Conservation (phyloP, 2,329 filamentous ascomycete genomes). For the Fusarium sterilihyphosum region DNA sequence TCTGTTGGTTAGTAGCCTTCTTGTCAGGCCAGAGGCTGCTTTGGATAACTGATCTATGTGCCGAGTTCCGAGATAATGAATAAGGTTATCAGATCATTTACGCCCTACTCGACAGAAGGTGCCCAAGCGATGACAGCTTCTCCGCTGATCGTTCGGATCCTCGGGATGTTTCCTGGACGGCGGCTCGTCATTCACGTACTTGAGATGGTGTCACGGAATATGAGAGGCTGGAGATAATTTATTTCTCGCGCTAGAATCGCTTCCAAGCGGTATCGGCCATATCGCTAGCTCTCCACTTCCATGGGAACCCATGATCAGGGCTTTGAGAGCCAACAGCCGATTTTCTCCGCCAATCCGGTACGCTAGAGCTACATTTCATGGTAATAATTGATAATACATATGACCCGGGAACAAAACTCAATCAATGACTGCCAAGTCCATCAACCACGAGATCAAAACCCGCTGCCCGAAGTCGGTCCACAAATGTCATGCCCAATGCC, state of each 20-base stretch:
- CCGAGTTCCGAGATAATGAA: background rate
- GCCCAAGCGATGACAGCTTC: background rate
- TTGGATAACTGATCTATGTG: background rate
- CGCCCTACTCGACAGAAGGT: background rate
- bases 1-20: background rate
- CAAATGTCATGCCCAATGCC: background rate
- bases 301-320: background rate
- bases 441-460: background rate
- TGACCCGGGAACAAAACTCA: background rate
- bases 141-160: background rate
- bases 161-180: background rate
- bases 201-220: background rate
- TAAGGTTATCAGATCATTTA: constrained; percentile 2
- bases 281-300: background rate
- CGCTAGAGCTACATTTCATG: background rate
- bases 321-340: background rate
- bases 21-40: background rate
- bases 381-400: background rate
- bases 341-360: background rate
- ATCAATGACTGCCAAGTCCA: background rate
- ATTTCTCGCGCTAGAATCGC: background rate
- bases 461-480: background rate
- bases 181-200: background rate
- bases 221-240: background rate
- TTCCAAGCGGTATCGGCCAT: background rate